Percentiles rank a stretch among this genome's conserved stretches.
phyloP scores from a whole-genome alignment of 768 basidiomycete genomes.

The Serendipita vermifera region DNA sequence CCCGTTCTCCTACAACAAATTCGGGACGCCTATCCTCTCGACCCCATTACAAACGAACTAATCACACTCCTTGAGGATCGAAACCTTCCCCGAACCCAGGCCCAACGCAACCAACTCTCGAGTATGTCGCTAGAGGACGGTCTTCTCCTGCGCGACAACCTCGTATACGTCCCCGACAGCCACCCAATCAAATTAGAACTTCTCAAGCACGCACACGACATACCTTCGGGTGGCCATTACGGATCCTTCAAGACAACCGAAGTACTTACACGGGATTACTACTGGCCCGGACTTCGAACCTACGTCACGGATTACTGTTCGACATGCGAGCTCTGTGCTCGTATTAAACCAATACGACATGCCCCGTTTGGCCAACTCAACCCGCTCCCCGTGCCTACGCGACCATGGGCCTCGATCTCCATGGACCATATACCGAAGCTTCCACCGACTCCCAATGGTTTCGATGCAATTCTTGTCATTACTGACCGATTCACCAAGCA shows the following conservation, averaged over 20 bases:
- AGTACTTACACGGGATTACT: neutral
- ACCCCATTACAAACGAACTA: neutral
- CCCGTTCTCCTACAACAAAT: neutral
- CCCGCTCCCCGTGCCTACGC: slow-evolving; percentile 18
- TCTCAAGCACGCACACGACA: neutral
- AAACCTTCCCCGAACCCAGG: neutral
- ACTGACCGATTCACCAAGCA: slow-evolving; percentile 17
- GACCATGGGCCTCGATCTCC: slow-evolving; percentile 20
- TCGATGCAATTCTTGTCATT: slow-evolving; percentile 17
- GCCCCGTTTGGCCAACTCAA: slow-evolving; percentile 21
- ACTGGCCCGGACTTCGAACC: neutral
- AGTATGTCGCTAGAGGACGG: neutral
- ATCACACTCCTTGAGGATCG: neutral
- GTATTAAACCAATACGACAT: neutral
- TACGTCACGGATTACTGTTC: neutral
- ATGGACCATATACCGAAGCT: slow-evolving; percentile 22
- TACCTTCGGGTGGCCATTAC: neutral
- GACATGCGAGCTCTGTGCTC: neutral
- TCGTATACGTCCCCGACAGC: neutral
- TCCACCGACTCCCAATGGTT: slow-evolving; percentile 17
- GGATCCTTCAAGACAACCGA: slow-evolving; percentile 1
- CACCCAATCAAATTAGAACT: neutral
- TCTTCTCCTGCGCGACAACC: neutral
- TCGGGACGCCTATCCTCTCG: neutral
- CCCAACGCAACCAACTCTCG: neutral